Percentiles rank a stretch among this genome's conserved stretches.
Evolutionary conservation across 2,329 filamentous ascomycete genomes (phyloP).

Genomic region (Aspergillus aculeatus): DNA sequence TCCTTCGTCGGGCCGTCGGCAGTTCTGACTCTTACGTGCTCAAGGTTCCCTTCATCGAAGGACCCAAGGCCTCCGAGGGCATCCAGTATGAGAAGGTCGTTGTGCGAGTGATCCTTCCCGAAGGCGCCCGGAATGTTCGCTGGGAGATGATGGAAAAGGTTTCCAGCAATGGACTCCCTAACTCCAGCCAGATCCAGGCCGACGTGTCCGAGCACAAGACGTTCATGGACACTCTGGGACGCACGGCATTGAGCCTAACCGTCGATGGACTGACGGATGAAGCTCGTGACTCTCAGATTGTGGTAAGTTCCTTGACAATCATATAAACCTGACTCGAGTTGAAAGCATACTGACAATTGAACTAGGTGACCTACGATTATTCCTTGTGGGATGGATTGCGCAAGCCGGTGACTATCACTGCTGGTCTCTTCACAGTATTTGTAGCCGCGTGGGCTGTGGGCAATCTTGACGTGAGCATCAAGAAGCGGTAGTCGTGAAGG

Average conservation of each 20-base stretch:
- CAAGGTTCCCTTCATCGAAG: constrained; percentile 89
- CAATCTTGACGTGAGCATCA: constrained; percentile 78
- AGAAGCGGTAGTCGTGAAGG: constrained; percentile 47
- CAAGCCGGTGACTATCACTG: constrained; percentile 82
- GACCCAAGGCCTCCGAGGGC: constrained; percentile 81
- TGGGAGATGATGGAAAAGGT: constrained; percentile 74
- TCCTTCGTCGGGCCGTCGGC: constrained; percentile 62
- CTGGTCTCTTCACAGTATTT: constrained; percentile 72
- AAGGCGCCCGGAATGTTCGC: constrained; percentile 68
- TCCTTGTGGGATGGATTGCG: constrained; percentile 70
- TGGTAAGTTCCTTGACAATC: constrained; percentile 49
- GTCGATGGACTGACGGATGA: constrained; percentile 89
- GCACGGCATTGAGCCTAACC: constrained; percentile 76
- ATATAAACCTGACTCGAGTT: neutral
- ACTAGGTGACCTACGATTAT: constrained; percentile 76
- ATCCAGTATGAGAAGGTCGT: constrained; percentile 80
- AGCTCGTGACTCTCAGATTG: constrained; percentile 74
- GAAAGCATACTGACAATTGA: neutral
- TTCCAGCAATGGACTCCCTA: constrained; percentile 64
- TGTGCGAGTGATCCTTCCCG: constrained; percentile 81
- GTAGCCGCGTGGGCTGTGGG: constrained; percentile 71
- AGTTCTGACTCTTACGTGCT: constrained; percentile 73
- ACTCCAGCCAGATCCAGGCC: constrained; percentile 54
- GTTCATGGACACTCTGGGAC: constrained; percentile 89
- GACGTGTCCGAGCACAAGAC: constrained; percentile 71